phyloP scores from a whole-genome alignment of 176 grass and related monocot species.

The Phragmites australis region DNA sequence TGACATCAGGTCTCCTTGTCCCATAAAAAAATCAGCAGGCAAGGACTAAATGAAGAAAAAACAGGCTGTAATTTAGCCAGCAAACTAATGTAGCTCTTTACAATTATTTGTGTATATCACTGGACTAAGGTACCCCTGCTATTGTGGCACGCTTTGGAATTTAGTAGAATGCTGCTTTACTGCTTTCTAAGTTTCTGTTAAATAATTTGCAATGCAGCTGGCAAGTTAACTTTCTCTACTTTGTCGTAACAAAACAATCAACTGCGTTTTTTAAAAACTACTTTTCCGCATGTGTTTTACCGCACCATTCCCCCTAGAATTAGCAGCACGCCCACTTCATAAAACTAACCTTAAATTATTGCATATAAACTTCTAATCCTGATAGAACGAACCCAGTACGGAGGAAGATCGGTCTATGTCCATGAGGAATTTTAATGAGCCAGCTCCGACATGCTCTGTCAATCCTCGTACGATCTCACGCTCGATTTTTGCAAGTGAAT shows the following conservation, averaged over 20 bases:
- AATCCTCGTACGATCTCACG: not conserved
- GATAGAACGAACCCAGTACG: not conserved
- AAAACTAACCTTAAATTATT: conserved; percentile 21
- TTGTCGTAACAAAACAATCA: conserved; percentile 13
- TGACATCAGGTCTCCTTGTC: conserved; percentile 33
- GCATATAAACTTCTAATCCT: not conserved
- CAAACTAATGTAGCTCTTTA: conserved; percentile 6
- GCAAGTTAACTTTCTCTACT: conserved; percentile 25
- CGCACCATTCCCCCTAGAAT: not conserved
- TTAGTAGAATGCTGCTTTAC: not conserved
- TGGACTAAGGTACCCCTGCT: not conserved
- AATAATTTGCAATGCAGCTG: not conserved
- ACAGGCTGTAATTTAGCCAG: not conserved
- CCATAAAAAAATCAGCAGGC: conserved; percentile 23
- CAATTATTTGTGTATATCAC: not conserved
- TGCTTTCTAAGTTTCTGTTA: no score
- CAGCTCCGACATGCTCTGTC: not conserved
- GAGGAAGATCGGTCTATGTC: not conserved
- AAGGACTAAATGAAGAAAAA: conserved; percentile 35
- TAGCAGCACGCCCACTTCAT: not conserved
- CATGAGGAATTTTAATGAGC: not conserved
- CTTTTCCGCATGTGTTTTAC: not conserved
- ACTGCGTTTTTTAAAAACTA: not conserved
- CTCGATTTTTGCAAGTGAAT: not conserved
- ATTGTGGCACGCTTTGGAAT: conserved; percentile 7